Evolutionary conservation across 331 rosid species (phyloP), one percentile per base, ranked within the genome.

Genomic region (Spiraea crenata): DNA sequence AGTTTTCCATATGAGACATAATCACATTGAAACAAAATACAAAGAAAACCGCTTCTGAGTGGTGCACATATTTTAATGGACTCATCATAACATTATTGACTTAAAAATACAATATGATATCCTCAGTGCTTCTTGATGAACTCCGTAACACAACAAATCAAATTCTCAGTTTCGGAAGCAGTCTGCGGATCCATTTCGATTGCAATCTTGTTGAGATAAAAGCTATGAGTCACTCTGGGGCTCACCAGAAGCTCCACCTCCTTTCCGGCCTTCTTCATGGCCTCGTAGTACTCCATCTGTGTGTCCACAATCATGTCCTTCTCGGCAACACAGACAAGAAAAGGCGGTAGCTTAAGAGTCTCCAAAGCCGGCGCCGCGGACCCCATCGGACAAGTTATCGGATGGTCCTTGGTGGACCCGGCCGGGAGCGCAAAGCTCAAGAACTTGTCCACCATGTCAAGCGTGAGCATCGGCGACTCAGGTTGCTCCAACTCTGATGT

Each of bases 381-480:
- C 0, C 91, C 91, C 96, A 88, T 85, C 1, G 91, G 96, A 61
- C 96, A 87, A 0, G 93, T 76, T 47, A 87, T 72, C 11, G 90
- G 93, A 77, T 90, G 90, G 62, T 87, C 93, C 81, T 90, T 90
- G 35, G 76, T 75, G 58, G 57, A 39, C 13, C 90, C 92, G 1
- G 38, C n/a, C 0, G 96, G 96, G 35, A 90, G 67, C 0, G 88
- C 73, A 38, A 90, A 50, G 9, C 54, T 13, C 65, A 87, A 13
- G 31, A 87, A 75, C 80, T 84, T 87, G 74, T 90, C 96, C 80
- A 84, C 47, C 93, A 90, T 90, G 50, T 84, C 88, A 25, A 87
- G 57, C 0, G 90, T 82, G 5, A 90, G 54, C 5, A 90, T 59
- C 2, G 89, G 90, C n/a, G 96, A 74, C 42, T 87, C 64, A 0